Percentiles rank a stretch among this genome's conserved stretches.
These are phyloP conservation scores for Penicillium sumatraense DNA, from an alignment of 2,329 filamentous ascomycete species.

Conservation along the genomic window DNA sequence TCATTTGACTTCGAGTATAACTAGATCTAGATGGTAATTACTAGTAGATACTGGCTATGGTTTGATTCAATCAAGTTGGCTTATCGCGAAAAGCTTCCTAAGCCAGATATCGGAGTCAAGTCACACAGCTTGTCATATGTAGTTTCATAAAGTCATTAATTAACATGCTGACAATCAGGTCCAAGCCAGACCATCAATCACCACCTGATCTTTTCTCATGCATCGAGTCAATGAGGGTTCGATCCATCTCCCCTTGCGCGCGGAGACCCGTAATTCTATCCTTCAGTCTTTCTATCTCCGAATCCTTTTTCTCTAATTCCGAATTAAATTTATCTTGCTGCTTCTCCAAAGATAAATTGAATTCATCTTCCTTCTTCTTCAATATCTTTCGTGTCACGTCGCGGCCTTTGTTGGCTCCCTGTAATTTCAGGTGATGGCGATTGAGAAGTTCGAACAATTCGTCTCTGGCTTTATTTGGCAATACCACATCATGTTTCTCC, in stretches of 20 bases:
- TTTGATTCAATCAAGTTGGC: too few relatives aligned
- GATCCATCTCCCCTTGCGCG: conserved; percentile 60
- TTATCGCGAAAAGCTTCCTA: too few relatives aligned
- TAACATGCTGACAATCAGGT: neutral
- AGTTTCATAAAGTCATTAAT: conserved; percentile 2
- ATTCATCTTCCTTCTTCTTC: conserved; percentile 65
- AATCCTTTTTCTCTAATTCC: conserved; percentile 61
- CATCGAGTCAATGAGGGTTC: conserved; percentile 48
- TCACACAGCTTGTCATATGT: neutral
- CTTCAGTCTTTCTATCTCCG: conserved; percentile 67
- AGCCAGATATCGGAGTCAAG: too few relatives aligned
- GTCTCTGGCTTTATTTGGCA: conserved; percentile 39
- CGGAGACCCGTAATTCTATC: conserved; percentile 65
- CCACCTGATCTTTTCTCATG: conserved; percentile 25
- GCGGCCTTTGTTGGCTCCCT: conserved; percentile 67
- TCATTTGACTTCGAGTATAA: too few relatives aligned
- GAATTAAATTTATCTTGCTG: too few relatives aligned
- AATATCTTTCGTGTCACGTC: conserved; percentile 68
- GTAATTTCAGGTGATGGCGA: conserved; percentile 61
- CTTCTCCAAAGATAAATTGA: too few relatives aligned
- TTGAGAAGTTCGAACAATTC: conserved; percentile 53
- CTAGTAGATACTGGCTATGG: too few relatives aligned
- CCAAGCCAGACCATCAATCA: conserved; percentile 11
- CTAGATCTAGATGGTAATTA: too few relatives aligned
- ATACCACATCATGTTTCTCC: conserved; percentile 36